Percentiles rank a stretch among this genome's conserved stretches.
These are phyloP conservation scores for Lactarius pseudohatsudake DNA, from an alignment of 768 basidiomycete genomes.

Conservation along the genomic window DNA sequence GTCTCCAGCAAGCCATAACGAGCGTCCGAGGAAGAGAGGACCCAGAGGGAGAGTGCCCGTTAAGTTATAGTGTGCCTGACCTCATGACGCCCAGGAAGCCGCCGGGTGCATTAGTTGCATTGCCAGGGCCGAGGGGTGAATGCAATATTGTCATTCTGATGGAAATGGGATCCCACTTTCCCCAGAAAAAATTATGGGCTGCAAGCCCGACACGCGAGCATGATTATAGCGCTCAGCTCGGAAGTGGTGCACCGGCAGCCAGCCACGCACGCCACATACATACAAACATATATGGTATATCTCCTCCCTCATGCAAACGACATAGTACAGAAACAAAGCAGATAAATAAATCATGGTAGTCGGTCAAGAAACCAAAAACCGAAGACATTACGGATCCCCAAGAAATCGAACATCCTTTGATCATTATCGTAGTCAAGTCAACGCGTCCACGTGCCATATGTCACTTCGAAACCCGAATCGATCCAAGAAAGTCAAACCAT, in stretches of 20 bases:
- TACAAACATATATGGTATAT: not conserved
- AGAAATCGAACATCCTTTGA: not conserved
- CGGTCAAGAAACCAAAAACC: not conserved
- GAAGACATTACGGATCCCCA: not conserved
- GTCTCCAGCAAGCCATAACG: not conserved
- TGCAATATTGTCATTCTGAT: not conserved
- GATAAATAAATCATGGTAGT: not conserved
- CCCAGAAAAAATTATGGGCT: not conserved
- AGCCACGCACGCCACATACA: not conserved
- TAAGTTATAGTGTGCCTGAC: not conserved
- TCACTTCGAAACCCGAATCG: conserved; percentile 2
- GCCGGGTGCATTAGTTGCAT: not conserved
- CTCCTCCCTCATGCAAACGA: not conserved
- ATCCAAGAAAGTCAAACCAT: conserved; percentile 7
- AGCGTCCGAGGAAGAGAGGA: not conserved
- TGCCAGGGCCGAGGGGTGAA: not conserved
- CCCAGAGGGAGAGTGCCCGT: no score
- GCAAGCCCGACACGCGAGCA: not conserved
- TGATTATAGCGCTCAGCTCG: not conserved
- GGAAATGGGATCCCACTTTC: not conserved
- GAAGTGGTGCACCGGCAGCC: not conserved
- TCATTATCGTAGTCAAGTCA: not conserved
- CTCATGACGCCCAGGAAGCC: not conserved
- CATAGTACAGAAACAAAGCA: not conserved
- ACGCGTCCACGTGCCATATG: not conserved